These are phyloP conservation scores for Tetradesmus lagerheimii DNA, from an alignment of 139 green algal genomes.

Conservation along the genomic window DNA sequence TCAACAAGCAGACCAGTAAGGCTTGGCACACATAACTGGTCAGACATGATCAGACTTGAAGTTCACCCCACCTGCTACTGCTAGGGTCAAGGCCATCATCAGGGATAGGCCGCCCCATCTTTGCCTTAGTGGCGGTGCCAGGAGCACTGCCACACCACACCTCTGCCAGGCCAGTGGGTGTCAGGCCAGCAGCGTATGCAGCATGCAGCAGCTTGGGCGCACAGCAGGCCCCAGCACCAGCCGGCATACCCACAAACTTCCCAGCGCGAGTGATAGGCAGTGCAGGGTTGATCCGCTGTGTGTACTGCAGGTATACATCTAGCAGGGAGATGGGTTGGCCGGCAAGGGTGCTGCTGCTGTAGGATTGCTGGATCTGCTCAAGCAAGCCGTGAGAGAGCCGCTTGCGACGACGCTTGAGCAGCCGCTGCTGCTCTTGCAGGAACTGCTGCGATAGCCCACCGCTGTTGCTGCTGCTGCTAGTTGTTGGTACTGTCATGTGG, in stretches of 20 bases:
- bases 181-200: constrained; percentile 28
- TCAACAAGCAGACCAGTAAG: no score
- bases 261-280: constrained; percentile 7
- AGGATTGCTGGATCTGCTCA: constrained; percentile 44
- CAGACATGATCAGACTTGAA: no score
- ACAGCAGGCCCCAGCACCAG: constrained; percentile 64
- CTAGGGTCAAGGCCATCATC: not conserved
- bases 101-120: constrained; percentile 9
- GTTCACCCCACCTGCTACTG: not conserved
- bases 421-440: constrained; percentile 31
- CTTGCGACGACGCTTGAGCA: constrained; percentile 49
- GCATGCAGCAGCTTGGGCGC: constrained; percentile 64
- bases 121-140: constrained; percentile 47
- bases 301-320: constrained; percentile 40
- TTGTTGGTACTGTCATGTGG: not conserved
- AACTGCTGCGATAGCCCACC: not conserved
- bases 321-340: constrained; percentile 32
- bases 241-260: constrained; percentile 46
- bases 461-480: constrained; percentile 7
- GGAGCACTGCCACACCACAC: constrained; percentile 60
- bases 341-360: not conserved
- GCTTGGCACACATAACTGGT: no score
- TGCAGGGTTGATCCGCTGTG: not conserved
- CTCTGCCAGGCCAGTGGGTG: constrained; percentile 53
- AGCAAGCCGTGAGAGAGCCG: constrained; percentile 53